Percentiles rank a stretch among this genome's conserved stretches.
phyloP scores from a whole-genome alignment of 495 filamentous ascomycete species.

The Lophiostoma macrostomum region DNA sequence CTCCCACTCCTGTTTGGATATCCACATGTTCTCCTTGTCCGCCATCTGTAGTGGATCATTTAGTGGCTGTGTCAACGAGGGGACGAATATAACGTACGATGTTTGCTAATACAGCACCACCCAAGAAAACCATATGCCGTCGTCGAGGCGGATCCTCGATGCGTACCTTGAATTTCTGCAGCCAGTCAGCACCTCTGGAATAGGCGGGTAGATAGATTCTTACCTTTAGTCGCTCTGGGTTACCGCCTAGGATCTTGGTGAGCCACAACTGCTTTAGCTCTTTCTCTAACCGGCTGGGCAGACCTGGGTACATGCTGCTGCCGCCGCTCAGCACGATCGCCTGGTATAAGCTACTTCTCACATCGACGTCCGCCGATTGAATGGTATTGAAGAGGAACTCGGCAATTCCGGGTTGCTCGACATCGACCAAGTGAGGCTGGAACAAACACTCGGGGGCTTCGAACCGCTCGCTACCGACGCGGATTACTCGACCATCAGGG shows the following conservation, averaged over 20 bases:
- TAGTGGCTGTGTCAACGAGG: slow-evolving; percentile 17
- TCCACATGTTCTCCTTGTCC: slow-evolving; percentile 98
- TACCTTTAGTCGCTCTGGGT: slow-evolving; percentile 85
- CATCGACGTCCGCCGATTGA: slow-evolving; percentile 91
- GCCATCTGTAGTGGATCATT: slow-evolving; percentile 75
- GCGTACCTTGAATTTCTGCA: slow-evolving; percentile 94
- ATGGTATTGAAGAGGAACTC: slow-evolving; percentile 99
- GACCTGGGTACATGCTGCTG: slow-evolving; percentile 96
- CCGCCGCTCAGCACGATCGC: slow-evolving; percentile 95
- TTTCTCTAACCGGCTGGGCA: slow-evolving; percentile 93
- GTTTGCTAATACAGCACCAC: slow-evolving; percentile 93
- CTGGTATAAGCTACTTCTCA: slow-evolving; percentile 89
- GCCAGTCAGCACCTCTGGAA: slow-evolving; percentile 10
- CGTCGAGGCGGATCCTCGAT: slow-evolving; percentile 96
- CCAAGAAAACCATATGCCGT: slow-evolving; percentile 98
- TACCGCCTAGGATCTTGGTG: slow-evolving; percentile 79
- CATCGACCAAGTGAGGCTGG: slow-evolving; percentile 97
- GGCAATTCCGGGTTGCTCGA: slow-evolving; percentile 93
- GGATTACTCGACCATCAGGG: slow-evolving; percentile 92
- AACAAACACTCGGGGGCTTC: slow-evolving; percentile 98
- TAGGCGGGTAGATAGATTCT: slow-evolving; percentile 34
- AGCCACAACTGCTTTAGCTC: slow-evolving; percentile 99
- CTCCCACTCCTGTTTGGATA: slow-evolving; percentile 92
- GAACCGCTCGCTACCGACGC: slow-evolving; percentile 93
- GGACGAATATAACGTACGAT: slow-evolving; percentile 55